Evolutionary conservation across 331 rosid genomes (phyloP).

Genomic region (Acacia concinna): DNA sequence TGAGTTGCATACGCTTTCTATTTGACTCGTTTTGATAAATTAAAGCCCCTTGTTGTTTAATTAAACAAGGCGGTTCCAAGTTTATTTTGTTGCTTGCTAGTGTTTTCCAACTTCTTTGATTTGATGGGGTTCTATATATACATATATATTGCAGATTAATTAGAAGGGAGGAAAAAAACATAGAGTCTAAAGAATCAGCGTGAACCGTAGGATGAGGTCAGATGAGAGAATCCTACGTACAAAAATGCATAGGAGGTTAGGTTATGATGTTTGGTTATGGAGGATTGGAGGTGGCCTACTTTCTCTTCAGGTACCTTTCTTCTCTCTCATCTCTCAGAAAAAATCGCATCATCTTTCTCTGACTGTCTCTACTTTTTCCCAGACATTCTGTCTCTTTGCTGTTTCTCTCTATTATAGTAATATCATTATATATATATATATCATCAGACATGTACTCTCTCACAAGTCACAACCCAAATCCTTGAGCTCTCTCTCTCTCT

Average conservation of each 20-base stretch:
- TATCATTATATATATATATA: not conserved
- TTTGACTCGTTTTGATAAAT: not conserved
- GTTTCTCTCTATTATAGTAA: constrained; percentile 33
- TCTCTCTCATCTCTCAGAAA: constrained; percentile 30
- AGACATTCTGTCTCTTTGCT: constrained; percentile 49
- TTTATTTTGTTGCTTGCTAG: not conserved
- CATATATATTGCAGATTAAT: not conserved
- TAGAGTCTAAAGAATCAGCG: constrained; percentile 11
- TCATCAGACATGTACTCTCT: not conserved
- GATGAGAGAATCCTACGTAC: constrained; percentile 32
- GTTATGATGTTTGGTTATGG: not conserved
- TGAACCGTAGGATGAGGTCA: constrained; percentile 28
- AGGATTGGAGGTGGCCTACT: constrained; percentile 36
- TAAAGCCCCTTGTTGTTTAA: not conserved
- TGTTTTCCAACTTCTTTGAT: not conserved
- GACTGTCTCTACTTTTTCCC: constrained; percentile 39
- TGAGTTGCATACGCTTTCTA: not conserved
- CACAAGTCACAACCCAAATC: constrained; percentile 9
- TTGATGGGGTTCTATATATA: no score
- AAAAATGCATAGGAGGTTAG: not conserved
- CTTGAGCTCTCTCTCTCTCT: not conserved
- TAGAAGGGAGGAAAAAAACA: not conserved
- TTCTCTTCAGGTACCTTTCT: constrained; percentile 41
- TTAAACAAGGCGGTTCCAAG: not conserved
- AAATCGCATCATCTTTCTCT: constrained; percentile 36